phyloP scores from a whole-genome alignment of 1,139 yeast genomes.

The Kodamaea arcana region DNA sequence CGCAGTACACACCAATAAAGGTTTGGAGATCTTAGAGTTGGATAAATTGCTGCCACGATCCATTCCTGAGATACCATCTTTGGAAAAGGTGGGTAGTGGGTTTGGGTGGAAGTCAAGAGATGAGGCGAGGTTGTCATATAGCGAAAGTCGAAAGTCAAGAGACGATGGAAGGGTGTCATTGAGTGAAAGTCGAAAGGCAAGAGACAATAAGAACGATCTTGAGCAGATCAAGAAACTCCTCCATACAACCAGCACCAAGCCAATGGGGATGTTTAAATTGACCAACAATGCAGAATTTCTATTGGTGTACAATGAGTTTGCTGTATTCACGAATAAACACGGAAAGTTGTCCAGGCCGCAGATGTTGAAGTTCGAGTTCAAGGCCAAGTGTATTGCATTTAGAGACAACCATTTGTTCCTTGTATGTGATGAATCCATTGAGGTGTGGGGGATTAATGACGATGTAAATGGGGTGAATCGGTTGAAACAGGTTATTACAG shows the following conservation, averaged over 20 bases:
- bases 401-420: constrained; percentile 57
- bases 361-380: constrained; percentile 59
- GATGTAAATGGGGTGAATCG: constrained; percentile 45
- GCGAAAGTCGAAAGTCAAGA: too few relatives aligned
- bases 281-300: constrained; percentile 48
- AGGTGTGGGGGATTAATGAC: constrained; percentile 61
- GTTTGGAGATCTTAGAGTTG: constrained; percentile 63
- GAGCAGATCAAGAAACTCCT: constrained; percentile 33
- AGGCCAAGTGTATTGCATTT: constrained; percentile 54
- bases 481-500: constrained; percentile 69
- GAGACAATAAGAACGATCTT: constrained; percentile 31
- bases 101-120: too few relatives aligned
- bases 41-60: constrained; percentile 56
- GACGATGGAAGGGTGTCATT: too few relatives aligned
- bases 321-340: constrained; percentile 61
- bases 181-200: constrained; percentile 19
- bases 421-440: constrained; percentile 66
- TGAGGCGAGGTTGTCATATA: too few relatives aligned
- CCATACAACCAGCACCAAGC: constrained; percentile 38
- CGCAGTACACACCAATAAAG: constrained; percentile 64
- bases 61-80: constrained; percentile 48
- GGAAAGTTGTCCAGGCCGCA: constrained; percentile 60
- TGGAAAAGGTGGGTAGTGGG: too few relatives aligned
- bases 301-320: constrained; percentile 70
- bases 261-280: constrained; percentile 63